Base-by-base conservation (phyloP, 352 stramenopile genomes). In the Phytophthora sansomeana region DNA sequence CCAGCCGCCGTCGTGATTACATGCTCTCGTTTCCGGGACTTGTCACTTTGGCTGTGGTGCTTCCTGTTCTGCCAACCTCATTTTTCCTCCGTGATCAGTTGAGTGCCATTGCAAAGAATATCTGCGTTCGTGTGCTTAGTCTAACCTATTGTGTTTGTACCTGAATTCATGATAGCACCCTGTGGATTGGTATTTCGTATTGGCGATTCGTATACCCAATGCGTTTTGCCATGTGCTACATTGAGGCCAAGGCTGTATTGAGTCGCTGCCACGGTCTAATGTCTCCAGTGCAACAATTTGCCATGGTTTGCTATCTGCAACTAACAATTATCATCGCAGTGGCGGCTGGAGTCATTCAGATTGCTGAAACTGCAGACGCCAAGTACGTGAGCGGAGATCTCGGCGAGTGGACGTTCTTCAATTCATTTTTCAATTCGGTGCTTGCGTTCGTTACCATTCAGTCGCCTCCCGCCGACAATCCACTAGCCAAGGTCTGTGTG, bases 391-490 rank as follows among this genome's bases (percentile, higher is more conserved):
- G 72, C 13, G 87, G 80, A 9, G 58, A 88, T 28, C 63, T 75
- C 4, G 85, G 83, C 7, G 85, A 95, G 38, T 93, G 85, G 85
- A 95, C 87, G 1, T 95, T 93, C 50, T 95, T 93, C 74, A 93
- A 92, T 61, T 73, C 85, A 17, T 92, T 91, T 58, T 95, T 95
- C 69, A 93, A 95, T 59, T 95, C 87, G 13, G 79, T 95, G 32
- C 79, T 95, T 21, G 79, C 91, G 29, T 95, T 95, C 19, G 87
- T 95, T 41, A 92, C 87, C 5, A 95, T 95, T 63, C 80, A 92
- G 61, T 92, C 85, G 14, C 85, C 87, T n/a, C 86, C 87, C 1
- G 85, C 87, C 1, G 83, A 95, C 38, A 95, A 93, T 33, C 73
- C 76, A 11, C 70, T 95, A 14, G 80, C 87, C 30, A 92, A 93